phyloP scores from a whole-genome alignment of 768 basidiomycete genomes.

The Russula abietina region DNA sequence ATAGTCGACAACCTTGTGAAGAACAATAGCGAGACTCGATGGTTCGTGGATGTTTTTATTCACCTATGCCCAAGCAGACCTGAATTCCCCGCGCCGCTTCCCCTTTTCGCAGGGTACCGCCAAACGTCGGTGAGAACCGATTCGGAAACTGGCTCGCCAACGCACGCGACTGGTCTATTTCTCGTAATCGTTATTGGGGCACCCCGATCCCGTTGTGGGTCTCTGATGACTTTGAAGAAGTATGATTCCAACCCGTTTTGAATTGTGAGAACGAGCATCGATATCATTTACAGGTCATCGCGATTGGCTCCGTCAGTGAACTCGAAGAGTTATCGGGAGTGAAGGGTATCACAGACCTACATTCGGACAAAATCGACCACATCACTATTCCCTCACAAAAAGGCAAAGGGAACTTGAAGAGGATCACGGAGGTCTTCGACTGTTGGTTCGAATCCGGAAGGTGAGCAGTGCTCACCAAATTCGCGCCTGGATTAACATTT shows the following conservation, averaged over 20 bases:
- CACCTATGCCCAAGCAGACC: neutral
- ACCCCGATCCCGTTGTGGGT: conserved; percentile 97
- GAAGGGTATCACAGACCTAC: conserved; percentile 79
- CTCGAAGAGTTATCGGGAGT: conserved; percentile 81
- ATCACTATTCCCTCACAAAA: conserved; percentile 90
- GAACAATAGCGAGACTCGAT: conserved; percentile 87
- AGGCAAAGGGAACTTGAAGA: conserved; percentile 80
- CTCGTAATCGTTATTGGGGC: conserved; percentile 99
- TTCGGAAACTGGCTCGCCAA: conserved; percentile 98
- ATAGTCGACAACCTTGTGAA: conserved; percentile 80
- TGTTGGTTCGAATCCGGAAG: conserved; percentile 99
- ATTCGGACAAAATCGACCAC: conserved; percentile 91
- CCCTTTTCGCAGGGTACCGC: conserved; percentile 66
- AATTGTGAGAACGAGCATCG: neutral
- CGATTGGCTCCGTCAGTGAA: conserved; percentile 77
- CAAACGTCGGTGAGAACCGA: conserved; percentile 80
- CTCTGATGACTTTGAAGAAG: conserved; percentile 90
- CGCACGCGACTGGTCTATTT: conserved; percentile 99
- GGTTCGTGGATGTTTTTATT: conserved; percentile 41
- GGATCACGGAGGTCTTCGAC: conserved; percentile 98
- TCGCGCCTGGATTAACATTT: neutral
- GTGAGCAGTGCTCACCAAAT: conserved; percentile 37
- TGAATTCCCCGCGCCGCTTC: neutral
- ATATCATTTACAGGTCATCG: conserved; percentile 6
- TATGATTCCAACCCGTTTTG: conserved; percentile 27